These are phyloP conservation scores for Pezicula rhizophila DNA, from an alignment of 2,329 filamentous ascomycete genomes.

Conservation along the genomic window DNA sequence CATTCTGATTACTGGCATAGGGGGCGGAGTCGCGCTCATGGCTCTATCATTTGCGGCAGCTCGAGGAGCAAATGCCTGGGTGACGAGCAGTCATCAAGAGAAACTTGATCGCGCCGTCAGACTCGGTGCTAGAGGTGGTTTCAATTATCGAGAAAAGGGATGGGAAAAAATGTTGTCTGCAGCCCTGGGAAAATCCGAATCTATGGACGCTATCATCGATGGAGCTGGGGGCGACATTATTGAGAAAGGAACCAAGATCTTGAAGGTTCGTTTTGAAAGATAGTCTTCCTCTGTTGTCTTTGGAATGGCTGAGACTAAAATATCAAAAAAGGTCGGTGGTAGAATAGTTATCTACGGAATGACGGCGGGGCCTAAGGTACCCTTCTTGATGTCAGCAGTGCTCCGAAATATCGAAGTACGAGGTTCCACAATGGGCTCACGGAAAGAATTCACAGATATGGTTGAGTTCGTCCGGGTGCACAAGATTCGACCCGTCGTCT, in stretches of 20 bases:
- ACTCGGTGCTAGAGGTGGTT: conserved; percentile 73
- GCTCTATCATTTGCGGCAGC: conserved; percentile 73
- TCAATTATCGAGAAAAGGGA: conserved; percentile 67
- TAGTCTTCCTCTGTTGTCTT: no score
- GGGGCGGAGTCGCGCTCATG: conserved; percentile 83
- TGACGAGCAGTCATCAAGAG: conserved; percentile 50
- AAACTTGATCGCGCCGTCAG: conserved; percentile 66
- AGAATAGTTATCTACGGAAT: conserved; percentile 87
- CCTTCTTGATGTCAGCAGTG: conserved; percentile 77
- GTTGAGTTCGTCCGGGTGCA: conserved; percentile 71
- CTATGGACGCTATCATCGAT: conserved; percentile 79
- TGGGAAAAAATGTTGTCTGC: conserved; percentile 74
- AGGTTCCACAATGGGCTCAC: conserved; percentile 89
- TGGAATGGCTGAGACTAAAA: no score
- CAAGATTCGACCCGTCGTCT: conserved; percentile 72
- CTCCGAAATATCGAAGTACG: conserved; percentile 82
- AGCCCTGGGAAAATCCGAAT: conserved; percentile 62
- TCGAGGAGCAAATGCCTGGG: conserved; percentile 41
- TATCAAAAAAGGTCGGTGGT: no score
- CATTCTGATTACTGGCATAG: conserved; percentile 83
- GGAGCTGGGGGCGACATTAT: conserved; percentile 84
- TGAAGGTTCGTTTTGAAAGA: no score
- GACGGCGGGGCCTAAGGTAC: conserved; percentile 80
- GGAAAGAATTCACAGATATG: conserved; percentile 85
- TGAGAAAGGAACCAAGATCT: conserved; percentile 56